Base-by-base conservation (phyloP, 140 eudicot species). In the Flaveria floridana region DNA sequence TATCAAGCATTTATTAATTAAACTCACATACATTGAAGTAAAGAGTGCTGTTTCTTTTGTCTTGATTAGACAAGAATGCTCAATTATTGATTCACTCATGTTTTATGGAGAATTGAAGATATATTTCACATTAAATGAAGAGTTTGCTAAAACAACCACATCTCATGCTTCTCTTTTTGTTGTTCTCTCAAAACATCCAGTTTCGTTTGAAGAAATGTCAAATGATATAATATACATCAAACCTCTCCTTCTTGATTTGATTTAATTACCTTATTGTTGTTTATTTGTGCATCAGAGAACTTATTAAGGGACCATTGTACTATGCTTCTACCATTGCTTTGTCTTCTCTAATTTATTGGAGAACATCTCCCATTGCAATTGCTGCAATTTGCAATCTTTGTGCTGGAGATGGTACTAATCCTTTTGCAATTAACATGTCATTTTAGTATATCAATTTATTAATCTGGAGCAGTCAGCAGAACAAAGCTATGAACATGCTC, bases 241-340 rank as follows among this genome's bases (percentile, higher is more conserved):
- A 68, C 9, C 11, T 46, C 53, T 41, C 16, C 23, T 12, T 21
- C 23, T 12, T 46, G 39, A 46, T 46, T 4, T 68, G 58, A 20
- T 19, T 39, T 46, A 19, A 13, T 68, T 11, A 68, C 42, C 30
- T 15, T 26, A 25, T 25, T 26, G 61, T 7, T 62, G 28, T 46
- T 76, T 56, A 23, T 63, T 0, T 55, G 20, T 86, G 83, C 71
- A 76, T 78, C 85, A 92, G 98, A 87, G 98, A 92, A 74, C 90
- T 92, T 70, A 88, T 92, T 15, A 92, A 89, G 80, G 98, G 96
- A 72, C 98, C 98, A 14, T 80, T 92, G 30, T 92, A 84, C 82
- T 92, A 92, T 77, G 98, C 95, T 47, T 70, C 83, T 16, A 83
- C 98, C 26, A 87, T 92, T 71, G 85, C 96, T 65, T 81, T 89